Evolutionary conservation across 2,329 filamentous ascomycete species (phyloP).

Genomic region (Botrytis tulipae): DNA sequence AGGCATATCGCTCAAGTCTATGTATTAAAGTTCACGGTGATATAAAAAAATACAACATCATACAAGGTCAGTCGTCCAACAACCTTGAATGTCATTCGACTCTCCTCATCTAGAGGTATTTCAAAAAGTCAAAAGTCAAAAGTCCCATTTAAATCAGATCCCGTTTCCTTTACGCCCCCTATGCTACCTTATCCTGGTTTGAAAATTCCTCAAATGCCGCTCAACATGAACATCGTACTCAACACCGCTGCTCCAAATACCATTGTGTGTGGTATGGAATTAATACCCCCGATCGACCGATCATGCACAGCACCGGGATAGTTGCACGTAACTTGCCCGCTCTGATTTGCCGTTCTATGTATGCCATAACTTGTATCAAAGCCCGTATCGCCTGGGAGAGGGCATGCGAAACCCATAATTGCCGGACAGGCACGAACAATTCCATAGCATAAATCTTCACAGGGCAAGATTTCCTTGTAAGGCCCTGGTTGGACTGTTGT

Average conservation of each 20-base stretch:
- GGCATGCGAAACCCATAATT: conserved; percentile 72
- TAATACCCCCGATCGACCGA: conserved; percentile 52
- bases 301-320: conserved; percentile 59
- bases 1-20: conserved; percentile 7
- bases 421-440: conserved; percentile 84
- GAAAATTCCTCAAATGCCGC: conserved; percentile 17
- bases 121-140: conserved; percentile 3
- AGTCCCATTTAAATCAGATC: conserved; percentile 21
- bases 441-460: conserved; percentile 81
- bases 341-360: conserved; percentile 28
- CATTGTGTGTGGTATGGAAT: conserved; percentile 42
- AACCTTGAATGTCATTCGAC: conserved; percentile 14
- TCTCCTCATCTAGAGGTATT: conserved; percentile 13
- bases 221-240: conserved; percentile 30
- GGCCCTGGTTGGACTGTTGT: conserved; percentile 71
- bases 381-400: conserved; percentile 45
- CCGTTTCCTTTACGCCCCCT: conserved; percentile 28
- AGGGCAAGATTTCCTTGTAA: conserved; percentile 91
- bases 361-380: conserved; percentile 50
- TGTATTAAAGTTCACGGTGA: conserved; percentile 17
- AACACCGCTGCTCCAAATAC: conserved; percentile 23
- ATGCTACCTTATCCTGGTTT: conserved; percentile 26
- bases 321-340: conserved; percentile 51
- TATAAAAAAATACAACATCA: conserved; percentile 21
- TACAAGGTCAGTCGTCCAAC: neutral